phyloP scores from a whole-genome alignment of 805 yeast species.

The Yarrowia deformans region DNA sequence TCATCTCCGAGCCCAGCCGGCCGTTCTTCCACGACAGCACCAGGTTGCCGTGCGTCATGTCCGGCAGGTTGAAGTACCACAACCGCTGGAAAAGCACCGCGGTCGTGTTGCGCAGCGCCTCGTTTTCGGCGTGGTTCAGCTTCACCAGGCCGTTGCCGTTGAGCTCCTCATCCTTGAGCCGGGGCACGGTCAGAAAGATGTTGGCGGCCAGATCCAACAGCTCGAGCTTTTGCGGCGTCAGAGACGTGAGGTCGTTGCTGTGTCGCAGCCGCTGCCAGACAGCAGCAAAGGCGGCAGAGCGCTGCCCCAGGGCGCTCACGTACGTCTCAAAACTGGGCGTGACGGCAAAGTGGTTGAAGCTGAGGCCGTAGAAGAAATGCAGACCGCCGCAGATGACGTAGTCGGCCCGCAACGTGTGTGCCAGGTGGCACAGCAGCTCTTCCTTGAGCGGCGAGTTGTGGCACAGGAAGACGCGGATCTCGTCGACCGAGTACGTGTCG shows the following conservation, averaged over 20 bases:
- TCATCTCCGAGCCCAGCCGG: constrained; percentile 59
- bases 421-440: constrained; percentile 70
- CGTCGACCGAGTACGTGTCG: constrained; percentile 52
- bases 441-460: constrained; percentile 77
- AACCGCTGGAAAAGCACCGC: constrained; percentile 60
- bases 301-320: constrained; percentile 65
- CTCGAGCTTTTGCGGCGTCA: constrained; percentile 35
- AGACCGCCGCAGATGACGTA: constrained; percentile 75
- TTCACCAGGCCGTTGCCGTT: constrained; percentile 46
- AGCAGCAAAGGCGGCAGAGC: constrained; percentile 66
- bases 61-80: constrained; percentile 82
- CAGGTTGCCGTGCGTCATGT: constrained; percentile 60
- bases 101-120: constrained; percentile 62
- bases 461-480: constrained; percentile 67
- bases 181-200: constrained; percentile 34
- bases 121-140: constrained; percentile 60
- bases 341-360: constrained; percentile 71
- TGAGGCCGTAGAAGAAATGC: constrained; percentile 73
- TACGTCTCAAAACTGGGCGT: constrained; percentile 69
- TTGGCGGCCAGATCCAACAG: constrained; percentile 35
- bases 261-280: constrained; percentile 66
- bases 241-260: constrained; percentile 31
- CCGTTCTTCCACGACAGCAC: constrained; percentile 57
- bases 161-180: constrained; percentile 35
- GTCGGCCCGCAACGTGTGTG: constrained; percentile 71